These are phyloP conservation scores for Orbilia brochopaga DNA, from an alignment of 2,329 filamentous ascomycete species.

Conservation along the genomic window DNA sequence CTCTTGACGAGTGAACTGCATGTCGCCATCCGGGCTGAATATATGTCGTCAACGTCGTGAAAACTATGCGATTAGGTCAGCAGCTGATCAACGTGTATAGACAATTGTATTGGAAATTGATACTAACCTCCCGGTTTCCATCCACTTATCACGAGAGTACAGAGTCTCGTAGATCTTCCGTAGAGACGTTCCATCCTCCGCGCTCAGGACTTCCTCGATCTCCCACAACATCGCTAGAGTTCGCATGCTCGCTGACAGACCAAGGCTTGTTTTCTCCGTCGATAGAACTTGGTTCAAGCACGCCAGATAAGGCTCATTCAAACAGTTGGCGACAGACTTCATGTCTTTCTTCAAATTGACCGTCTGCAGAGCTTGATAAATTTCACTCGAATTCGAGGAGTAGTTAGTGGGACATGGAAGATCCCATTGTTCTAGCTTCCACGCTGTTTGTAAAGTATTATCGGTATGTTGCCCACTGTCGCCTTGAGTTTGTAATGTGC, in stretches of 20 bases:
- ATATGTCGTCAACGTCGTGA: conserved; percentile 74
- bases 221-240: conserved; percentile 78
- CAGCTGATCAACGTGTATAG: background rate
- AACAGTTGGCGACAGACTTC: conserved; percentile 30
- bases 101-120: conserved; percentile 56
- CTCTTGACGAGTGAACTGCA: conserved; percentile 79
- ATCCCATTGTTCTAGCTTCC: conserved; percentile 89
- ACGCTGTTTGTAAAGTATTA: conserved; percentile 77
- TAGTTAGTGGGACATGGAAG: conserved; percentile 72
- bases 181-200: conserved; percentile 67
- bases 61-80: conserved; percentile 57
- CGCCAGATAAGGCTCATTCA: conserved; percentile 43
- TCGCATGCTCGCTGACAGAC: conserved; percentile 59
- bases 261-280: conserved; percentile 35
- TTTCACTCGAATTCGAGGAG: conserved; percentile 69
- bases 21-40: conserved; percentile 82
- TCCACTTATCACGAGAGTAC: conserved; percentile 73
- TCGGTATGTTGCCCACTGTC: conserved; percentile 65
- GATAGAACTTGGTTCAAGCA: conserved; percentile 38
- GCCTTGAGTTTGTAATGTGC: conserved; percentile 73
- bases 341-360: conserved; percentile 63
- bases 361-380: conserved; percentile 82
- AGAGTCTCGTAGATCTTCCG: conserved; percentile 69
- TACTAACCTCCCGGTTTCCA: conserved; percentile 74
- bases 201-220: conserved; percentile 75